Evolutionary conservation across 2,329 filamentous ascomycete species (phyloP).

Genomic region (Fonsecaea erecta): DNA sequence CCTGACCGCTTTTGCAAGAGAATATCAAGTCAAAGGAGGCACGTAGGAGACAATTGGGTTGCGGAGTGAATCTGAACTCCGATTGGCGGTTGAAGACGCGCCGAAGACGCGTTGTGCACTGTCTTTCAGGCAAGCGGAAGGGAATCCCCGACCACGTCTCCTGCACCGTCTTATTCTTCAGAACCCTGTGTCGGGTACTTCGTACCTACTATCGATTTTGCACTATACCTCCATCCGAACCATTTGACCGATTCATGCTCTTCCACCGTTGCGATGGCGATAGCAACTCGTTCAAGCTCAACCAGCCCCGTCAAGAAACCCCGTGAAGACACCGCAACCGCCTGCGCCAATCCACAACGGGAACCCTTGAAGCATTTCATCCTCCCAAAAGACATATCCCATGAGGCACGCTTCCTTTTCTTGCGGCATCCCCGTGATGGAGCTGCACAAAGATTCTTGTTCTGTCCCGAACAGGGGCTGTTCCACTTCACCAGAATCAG

Average conservation of each 20-base stretch:
- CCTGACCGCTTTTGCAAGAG: not conserved
- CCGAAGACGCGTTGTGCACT: not conserved
- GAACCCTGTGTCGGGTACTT: not conserved
- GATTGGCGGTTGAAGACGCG: constrained; percentile 30
- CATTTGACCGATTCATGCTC: not conserved
- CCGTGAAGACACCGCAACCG: not conserved
- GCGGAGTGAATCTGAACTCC: constrained; percentile 19
- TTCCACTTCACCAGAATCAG: constrained; percentile 65
- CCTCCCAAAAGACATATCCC: constrained; percentile 58
- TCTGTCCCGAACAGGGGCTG: constrained; percentile 63
- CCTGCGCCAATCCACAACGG: constrained; percentile 41
- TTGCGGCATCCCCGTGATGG: constrained; percentile 60
- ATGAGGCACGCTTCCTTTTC: constrained; percentile 60
- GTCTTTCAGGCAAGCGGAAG: not conserved
- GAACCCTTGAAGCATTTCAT: constrained; percentile 58
- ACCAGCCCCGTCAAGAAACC: constrained; percentile 34
- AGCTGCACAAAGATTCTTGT: constrained; percentile 58
- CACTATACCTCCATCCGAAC: not conserved
- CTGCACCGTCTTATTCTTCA: not conserved
- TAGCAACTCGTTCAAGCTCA: constrained; percentile 32
- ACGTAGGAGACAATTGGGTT: not conserved
- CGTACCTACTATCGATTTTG: not conserved
- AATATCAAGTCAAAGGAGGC: not conserved
- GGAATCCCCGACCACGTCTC: not conserved
- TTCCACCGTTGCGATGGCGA: constrained; percentile 18